phyloP scores from a whole-genome alignment of 2,329 filamentous ascomycete genomes.

The Intubia oerlemansii region DNA sequence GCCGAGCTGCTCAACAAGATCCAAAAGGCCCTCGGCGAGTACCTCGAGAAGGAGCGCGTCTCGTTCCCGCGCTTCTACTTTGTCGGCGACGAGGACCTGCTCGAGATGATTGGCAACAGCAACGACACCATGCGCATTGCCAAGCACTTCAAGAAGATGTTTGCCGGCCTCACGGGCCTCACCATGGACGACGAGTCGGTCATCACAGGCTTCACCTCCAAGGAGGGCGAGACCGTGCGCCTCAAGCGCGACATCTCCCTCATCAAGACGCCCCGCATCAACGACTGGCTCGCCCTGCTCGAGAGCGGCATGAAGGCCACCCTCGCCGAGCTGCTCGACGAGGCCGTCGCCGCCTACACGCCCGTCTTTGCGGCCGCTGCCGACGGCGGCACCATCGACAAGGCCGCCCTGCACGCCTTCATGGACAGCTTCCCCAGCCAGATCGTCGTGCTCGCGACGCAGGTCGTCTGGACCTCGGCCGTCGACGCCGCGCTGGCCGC shows the following conservation, averaged over 20 bases:
- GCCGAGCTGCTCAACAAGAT: slow-evolving; percentile 98
- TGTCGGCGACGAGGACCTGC: slow-evolving; percentile 89
- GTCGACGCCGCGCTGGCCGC: slow-evolving; percentile 58
- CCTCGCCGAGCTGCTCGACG: slow-evolving; percentile 70
- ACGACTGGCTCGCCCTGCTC: slow-evolving; percentile 91
- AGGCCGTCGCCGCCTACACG: slow-evolving; percentile 67
- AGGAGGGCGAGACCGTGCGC: slow-evolving; percentile 75
- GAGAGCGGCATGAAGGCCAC: slow-evolving; percentile 89
- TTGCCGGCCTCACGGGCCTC: slow-evolving; percentile 81
- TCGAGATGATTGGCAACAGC: slow-evolving; percentile 99
- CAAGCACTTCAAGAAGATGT: slow-evolving; percentile 99
- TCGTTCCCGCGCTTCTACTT: slow-evolving; percentile 99
- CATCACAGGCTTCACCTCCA: slow-evolving; percentile 84
- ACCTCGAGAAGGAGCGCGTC: slow-evolving; percentile 90
- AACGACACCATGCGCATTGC: slow-evolving; percentile 91
- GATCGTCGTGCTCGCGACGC: slow-evolving; percentile 83
- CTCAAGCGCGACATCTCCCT: slow-evolving; percentile 85
- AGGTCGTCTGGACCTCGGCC: slow-evolving; percentile 79
- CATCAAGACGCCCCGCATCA: slow-evolving; percentile 86
- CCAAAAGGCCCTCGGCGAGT: slow-evolving; percentile 94
- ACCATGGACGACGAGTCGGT: slow-evolving; percentile 77
- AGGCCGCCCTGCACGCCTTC: slow-evolving; percentile 52
- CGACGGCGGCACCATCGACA: slow-evolving; percentile 48
- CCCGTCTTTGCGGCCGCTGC: slow-evolving; percentile 47
- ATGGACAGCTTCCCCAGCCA: slow-evolving; percentile 76